Evolutionary conservation across 108 stramenopile genomes (phyloP).

Genomic region (Stephanodiscus minutulus): DNA sequence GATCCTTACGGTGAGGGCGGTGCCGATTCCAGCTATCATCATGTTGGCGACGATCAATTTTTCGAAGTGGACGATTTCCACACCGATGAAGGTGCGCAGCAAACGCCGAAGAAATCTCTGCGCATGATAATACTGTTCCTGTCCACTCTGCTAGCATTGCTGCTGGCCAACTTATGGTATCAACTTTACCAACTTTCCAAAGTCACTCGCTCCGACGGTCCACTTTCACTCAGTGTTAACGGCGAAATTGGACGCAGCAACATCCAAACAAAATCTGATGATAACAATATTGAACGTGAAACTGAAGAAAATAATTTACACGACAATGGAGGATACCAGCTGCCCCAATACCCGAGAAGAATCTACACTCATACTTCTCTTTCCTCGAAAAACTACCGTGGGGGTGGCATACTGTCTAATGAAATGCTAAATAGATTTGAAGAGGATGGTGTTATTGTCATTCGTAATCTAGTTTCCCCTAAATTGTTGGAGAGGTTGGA

Average conservation of each 20-base stretch:
- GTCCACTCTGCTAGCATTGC: neutral
- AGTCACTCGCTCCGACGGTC: neutral
- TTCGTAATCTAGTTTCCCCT: slow-evolving; percentile 39
- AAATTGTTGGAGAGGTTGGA: slow-evolving; percentile 43
- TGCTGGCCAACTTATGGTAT: slow-evolving; percentile 12
- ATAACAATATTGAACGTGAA: neutral
- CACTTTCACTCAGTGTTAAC: neutral
- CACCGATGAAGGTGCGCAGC: neutral
- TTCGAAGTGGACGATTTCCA: neutral
- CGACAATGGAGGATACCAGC: slow-evolving; percentile 1
- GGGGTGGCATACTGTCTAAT: slow-evolving; percentile 31
- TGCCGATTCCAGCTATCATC: neutral
- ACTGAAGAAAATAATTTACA: neutral
- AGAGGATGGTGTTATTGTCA: slow-evolving; percentile 38
- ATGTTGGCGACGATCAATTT: neutral
- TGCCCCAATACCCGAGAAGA: slow-evolving; percentile 10
- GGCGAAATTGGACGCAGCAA: neutral
- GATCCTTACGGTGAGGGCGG: neutral
- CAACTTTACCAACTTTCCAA: neutral
- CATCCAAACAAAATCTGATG: neutral
- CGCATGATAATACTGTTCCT: neutral
- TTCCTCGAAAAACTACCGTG: slow-evolving; percentile 38
- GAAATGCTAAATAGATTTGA: slow-evolving; percentile 39
- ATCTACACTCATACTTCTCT: slow-evolving; percentile 35
- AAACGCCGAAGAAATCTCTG: neutral